phyloP scores from a whole-genome alignment of 768 basidiomycete genomes.

The Boletus rubropictus region DNA sequence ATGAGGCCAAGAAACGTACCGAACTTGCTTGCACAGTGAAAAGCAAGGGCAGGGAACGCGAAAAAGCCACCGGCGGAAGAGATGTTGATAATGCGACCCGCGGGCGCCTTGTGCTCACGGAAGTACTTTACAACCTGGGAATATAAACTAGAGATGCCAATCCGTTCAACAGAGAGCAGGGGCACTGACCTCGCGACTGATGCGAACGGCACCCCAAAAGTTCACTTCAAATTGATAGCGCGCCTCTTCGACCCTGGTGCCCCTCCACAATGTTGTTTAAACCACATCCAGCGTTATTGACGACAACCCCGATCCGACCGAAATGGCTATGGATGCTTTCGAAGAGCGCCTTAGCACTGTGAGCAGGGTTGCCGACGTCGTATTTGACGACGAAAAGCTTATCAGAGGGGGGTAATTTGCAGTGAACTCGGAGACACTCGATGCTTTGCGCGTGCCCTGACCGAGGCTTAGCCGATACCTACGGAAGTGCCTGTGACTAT shows the following conservation, averaged over 20 bases:
- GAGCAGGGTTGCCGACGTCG: slow-evolving; percentile 25
- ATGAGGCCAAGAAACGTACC: slow-evolving; percentile 3
- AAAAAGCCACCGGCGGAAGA: slow-evolving; percentile 19
- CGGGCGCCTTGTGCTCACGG: slow-evolving; percentile 24
- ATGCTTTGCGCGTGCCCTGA: slow-evolving; percentile 24
- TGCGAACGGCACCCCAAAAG: slow-evolving; percentile 29
- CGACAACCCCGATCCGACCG: slow-evolving; percentile 30
- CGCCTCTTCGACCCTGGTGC: slow-evolving; percentile 21
- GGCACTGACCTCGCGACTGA: slow-evolving; percentile 20
- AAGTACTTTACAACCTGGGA: slow-evolving; percentile 26
- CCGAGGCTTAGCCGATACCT: slow-evolving; percentile 34
- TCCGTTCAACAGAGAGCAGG: neutral
- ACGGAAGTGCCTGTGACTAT: slow-evolving; percentile 39
- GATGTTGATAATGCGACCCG: slow-evolving; percentile 21
- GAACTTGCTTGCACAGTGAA: slow-evolving; percentile 22
- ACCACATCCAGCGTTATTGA: slow-evolving; percentile 31
- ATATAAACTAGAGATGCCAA: neutral
- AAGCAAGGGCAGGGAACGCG: slow-evolving; percentile 13
- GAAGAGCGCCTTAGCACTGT: slow-evolving; percentile 19
- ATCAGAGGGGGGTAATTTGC: slow-evolving; percentile 11
- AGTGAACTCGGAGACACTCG: slow-evolving; percentile 14
- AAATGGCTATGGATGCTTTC: slow-evolving; percentile 19
- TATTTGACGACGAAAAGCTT: slow-evolving; percentile 27
- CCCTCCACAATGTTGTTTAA: slow-evolving; percentile 25
- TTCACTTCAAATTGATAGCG: slow-evolving; percentile 29